A percentile compares a stretch with the other conserved stretches of the same genome.
These are phyloP conservation scores for Papiliotrema laurentii DNA, from an alignment of 1,284 basidiomycete species.

Conservation along the genomic window DNA sequence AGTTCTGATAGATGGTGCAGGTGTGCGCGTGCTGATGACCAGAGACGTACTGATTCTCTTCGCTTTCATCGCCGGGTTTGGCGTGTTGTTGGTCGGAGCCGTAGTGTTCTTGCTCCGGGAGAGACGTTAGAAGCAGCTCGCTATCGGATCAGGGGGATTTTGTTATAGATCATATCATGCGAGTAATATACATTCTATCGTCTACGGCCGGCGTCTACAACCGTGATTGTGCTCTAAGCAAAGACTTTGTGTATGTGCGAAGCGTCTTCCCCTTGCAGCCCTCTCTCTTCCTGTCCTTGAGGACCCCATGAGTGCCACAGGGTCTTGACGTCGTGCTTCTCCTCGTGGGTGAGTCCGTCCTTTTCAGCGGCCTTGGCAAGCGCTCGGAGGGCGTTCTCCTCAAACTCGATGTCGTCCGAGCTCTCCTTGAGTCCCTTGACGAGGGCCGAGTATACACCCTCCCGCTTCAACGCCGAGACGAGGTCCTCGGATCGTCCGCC, in stretches of 20 bases:
- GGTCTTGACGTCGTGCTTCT: constrained; percentile 34
- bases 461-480: constrained; percentile 25
- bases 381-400: constrained; percentile 70
- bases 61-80: constrained; percentile 74
- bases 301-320: constrained; percentile 37
- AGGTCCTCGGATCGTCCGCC: constrained; percentile 20
- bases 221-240: constrained; percentile 3
- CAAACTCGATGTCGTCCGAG: constrained; percentile 71
- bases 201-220: not conserved
- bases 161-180: too few species aligned
- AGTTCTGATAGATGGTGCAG: constrained; percentile 3
- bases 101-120: constrained; percentile 74
- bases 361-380: constrained; percentile 45
- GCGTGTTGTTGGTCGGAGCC: constrained; percentile 59
- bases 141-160: too few species aligned
- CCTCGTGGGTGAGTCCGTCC: constrained; percentile 32
- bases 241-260: constrained; percentile 15
- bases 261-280: constrained; percentile 32
- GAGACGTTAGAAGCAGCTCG: too few species aligned
- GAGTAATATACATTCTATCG: not conserved
- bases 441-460: constrained; percentile 26
- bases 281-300: constrained; percentile 28
- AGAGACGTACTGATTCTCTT: constrained; percentile 76
- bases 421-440: constrained; percentile 22
- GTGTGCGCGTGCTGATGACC: constrained; percentile 2